phyloP scores from a whole-genome alignment of 306 rosid species.

The Acmispon strigosus region DNA sequence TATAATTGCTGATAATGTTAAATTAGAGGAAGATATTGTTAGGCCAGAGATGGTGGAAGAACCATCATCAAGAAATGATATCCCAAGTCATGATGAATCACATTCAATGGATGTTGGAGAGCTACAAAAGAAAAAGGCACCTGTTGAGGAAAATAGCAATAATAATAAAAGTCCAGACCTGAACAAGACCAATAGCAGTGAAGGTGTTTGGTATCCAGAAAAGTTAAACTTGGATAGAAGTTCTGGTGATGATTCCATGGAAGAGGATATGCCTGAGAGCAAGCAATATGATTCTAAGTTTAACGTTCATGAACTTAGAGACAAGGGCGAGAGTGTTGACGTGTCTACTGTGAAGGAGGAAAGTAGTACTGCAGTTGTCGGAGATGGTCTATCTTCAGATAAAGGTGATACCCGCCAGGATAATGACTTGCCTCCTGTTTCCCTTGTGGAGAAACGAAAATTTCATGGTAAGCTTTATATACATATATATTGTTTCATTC shows the following conservation, averaged over 20 bases:
- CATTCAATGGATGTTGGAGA: constrained; percentile 33
- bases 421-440: constrained; percentile 30
- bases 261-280: constrained; percentile 73
- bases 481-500: not conserved
- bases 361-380: constrained; percentile 27
- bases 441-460: constrained; percentile 64
- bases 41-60: constrained; percentile 89
- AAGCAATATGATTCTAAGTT: constrained; percentile 65
- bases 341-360: constrained; percentile 44
- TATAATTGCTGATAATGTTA: constrained; percentile 94
- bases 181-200: constrained; percentile 12
- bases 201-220: constrained; percentile 48
- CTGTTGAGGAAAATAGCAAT: not conserved
- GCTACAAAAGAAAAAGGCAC: constrained; percentile 14
- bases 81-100: constrained; percentile 59
- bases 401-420: constrained; percentile 38
- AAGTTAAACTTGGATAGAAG: constrained; percentile 84
- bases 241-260: constrained; percentile 95
- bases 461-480: constrained; percentile 46
- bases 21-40: constrained; percentile 81
- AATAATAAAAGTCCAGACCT: constrained; percentile 14
- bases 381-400: constrained; percentile 39
- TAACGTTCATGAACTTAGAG: constrained; percentile 40
- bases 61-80: constrained; percentile 70
- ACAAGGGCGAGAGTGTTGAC: constrained; percentile 38